Base-by-base conservation (phyloP, 2,329 filamentous ascomycete genomes). In the Alternaria sp. region DNA sequence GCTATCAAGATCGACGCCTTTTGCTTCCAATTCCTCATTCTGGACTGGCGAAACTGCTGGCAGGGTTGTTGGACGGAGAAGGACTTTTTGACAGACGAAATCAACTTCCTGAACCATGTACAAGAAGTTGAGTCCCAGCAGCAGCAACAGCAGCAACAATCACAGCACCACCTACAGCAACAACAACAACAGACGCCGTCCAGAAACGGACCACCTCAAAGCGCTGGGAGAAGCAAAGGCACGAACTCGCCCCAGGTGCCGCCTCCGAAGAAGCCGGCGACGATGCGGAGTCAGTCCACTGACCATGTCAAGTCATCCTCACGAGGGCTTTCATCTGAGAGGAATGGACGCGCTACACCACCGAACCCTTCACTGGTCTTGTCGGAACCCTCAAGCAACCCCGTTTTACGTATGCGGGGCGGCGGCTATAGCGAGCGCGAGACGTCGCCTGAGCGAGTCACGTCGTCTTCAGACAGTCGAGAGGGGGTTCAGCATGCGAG, bases 11-110 rank as follows among this genome's bases (percentile, higher is more conserved):
- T 98, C 62, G 95, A 98, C 74, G 90, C 90, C 1, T 96, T 95
- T 79, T 96, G 93, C 79, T 98, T 98, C 86, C 93, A 94, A 74
- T 97, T 97, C 69, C 85, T 98, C 12, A 94, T 98, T 19, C 93
- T 93, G 75, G 91, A 98, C 77, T 98, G 95, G 95, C 90, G 93
- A 71, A 91, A 96, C 71, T 98, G 95, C 82, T 98, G 95, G 95
- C 93, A 96, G 79, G 95, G 95, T 9, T 98, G 95, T 83, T 93
- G 90, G 84, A 96, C 92, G 12, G 95, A 98, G 80, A 89, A 93
- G 66, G 89, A 89, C 69, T 95, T 87, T 74, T 61, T 80, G 32
- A 64, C 66, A 10, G 75, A 77, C 40, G 77, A 80, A 68, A 65
- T 80, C 61, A 70, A 69, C 50, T 74, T 74, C 44, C 45, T 79